Conservation (phyloP, 176 grass and related monocot species). For the Stipa capillata region DNA sequence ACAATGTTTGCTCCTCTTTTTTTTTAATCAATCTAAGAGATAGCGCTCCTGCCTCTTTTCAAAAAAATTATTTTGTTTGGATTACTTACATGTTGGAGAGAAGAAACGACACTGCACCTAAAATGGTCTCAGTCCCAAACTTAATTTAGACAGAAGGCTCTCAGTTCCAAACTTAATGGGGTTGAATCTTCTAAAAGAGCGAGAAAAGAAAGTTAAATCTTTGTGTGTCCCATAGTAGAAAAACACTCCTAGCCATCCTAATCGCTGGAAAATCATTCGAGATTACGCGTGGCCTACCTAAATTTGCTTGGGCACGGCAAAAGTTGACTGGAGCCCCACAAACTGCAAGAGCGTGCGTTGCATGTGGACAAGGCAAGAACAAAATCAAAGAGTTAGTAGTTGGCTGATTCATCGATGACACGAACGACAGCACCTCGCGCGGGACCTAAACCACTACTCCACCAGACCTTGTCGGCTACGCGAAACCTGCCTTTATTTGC, state of each 20-base stretch:
- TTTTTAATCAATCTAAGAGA: no score
- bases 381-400: conserved; percentile 2
- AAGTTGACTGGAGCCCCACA: background rate
- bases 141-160: no score
- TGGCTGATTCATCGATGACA: conserved; percentile 33
- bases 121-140: background rate
- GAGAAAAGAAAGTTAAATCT: background rate
- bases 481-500: background rate
- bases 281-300: background rate
- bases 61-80: background rate
- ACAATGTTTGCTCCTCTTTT: no score
- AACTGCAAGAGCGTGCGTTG: background rate
- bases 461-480: conserved; percentile 9
- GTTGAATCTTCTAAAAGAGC: background rate
- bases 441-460: conserved; percentile 16
- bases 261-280: background rate
- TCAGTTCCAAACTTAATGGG: background rate
- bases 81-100: background rate
- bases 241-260: background rate
- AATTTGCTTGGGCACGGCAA: background rate
- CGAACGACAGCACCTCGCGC: conserved; percentile 3
- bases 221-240: background rate
- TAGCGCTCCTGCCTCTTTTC: no score
- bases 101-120: background rate
- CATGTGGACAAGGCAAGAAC: conserved; percentile 4